phyloP scores from a whole-genome alignment of 2,329 filamentous ascomycete genomes.

The Aspergillus niger region DNA sequence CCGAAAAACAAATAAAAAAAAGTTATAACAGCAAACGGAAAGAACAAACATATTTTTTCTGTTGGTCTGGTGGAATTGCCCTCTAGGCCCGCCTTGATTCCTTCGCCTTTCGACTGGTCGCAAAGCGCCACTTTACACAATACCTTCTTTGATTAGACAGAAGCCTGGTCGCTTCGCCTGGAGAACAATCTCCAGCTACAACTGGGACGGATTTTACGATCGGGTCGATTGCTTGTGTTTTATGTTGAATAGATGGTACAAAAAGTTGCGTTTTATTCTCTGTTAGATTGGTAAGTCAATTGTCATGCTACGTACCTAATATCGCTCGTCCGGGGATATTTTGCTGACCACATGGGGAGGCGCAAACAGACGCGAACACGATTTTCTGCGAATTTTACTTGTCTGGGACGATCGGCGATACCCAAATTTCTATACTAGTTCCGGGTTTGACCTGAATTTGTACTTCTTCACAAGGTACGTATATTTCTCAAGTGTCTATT shows the following conservation, averaged over 20 bases:
- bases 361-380: conserved; percentile 33
- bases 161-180: conserved; percentile 35
- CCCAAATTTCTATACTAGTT: conserved; percentile 15
- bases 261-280: conserved; percentile 23
- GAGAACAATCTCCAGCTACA: conserved; percentile 11
- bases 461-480: conserved; percentile 24
- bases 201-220: conserved; percentile 20
- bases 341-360: conserved; percentile 14
- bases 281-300: conserved; percentile 38
- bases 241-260: conserved; percentile 32
- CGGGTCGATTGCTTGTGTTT: conserved; percentile 28
- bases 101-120: conserved; percentile 17
- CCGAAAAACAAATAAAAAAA: too few species aligned
- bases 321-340: conserved; percentile 7
- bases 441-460: conserved; percentile 17
- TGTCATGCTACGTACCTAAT: not conserved
- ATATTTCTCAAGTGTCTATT: not conserved
- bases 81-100: conserved; percentile 14
- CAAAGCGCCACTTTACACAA: conserved; percentile 19
- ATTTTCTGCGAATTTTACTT: conserved; percentile 23
- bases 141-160: conserved; percentile 18
- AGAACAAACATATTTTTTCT: conserved; percentile 11
- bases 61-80: conserved; percentile 11
- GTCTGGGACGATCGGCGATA: conserved; percentile 18
- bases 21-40: not conserved